Base-by-base conservation (phyloP, 192 early-diverging fungal species). In the Backusella mclennaniae region DNA sequence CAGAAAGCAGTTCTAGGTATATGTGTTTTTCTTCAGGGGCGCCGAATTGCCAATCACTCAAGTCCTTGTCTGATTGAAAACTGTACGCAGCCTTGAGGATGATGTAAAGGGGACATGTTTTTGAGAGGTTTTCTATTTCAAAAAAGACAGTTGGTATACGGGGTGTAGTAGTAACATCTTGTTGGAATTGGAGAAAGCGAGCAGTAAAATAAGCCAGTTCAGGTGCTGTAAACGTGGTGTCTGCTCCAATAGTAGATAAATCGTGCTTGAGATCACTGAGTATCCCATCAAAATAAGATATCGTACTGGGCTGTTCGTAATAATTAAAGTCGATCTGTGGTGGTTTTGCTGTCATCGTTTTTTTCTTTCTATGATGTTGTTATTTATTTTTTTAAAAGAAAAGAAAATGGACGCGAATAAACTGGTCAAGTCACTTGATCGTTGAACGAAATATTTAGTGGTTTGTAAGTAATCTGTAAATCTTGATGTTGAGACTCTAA, bases 281-380 rank as follows among this genome's bases (percentile, higher is more conserved):
- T 15, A 80, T 49, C n/a, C 74, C 63, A 73, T 80, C 79, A 80
- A 80, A 80, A 23, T 71, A 76, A 11, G 71, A 75, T 59, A 80
- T 75, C 36, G 79, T 80, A 69, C 79, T 76, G 31, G 79, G 79
- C 59, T 80, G 79, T 56, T 80, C 74, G 67, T 80, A 80, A 68
- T 76, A 80, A n/a, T 75, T 80, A 49, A 76, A 80, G 33, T 80
- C 79, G 72, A 80, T 69, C 69, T 69, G 59, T 59, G 77, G 41
- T 73, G 71, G 72, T 23, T 75, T 29, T 42, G 52, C 23, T 35
- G 63, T 42, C 66, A 66, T 56, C 52, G 31, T 31, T 31, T 31
- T 31, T 31, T 31, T 31, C 35, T 73, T 56, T 56, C 46, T 49
- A 49, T 49, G 46, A 3, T 59, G 21, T 59, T 59, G 56, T 59